Evolutionary conservation across 345 rosid species (phyloP), one percentile per base, ranked within the genome.

Genomic region (Murraya koenigii): DNA sequence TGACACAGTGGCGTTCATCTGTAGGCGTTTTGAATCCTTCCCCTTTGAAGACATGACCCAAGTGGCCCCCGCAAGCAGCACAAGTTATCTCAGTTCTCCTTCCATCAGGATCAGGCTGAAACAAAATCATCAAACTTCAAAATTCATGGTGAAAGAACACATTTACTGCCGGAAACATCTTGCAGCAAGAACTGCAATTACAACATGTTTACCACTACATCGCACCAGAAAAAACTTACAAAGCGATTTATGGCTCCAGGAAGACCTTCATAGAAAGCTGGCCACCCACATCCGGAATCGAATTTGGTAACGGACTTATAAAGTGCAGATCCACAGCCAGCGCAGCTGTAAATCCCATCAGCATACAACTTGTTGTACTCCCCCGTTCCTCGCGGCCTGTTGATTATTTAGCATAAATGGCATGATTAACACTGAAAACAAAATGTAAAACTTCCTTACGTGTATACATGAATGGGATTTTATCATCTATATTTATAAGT

Each of bases 11-110:
- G 71, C 91, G 97, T 71, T 89, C 94, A 65, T 92, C 84, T 0
- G 86, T 88, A 0, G 93, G 94, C 7, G 88, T 88, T 7, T 72
- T 62, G 79, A 89, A 90, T 8, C 94, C 94, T 71, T 92, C 97
- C 22, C 94, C 94, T 82, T 92, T 92, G 66, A 92, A 92, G 20
- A 92, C 97, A 79, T 90, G 97, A 9, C 94, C 94, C 75, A 92
- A 66, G 80, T 92, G 97, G 17, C 94, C 97, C 25, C 93, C 92
- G 36, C 94, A 92, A 54, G 94, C 94, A 3, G 93, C 88, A 58
- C 94, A 92, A 10, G 94, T 90, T 19, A 92, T 90, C 84, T 90
- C 93, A 9, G 82, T 86, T 77, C 94, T 86, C 85, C 80, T 80
- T 41, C 93, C 94, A 79, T 92, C 94, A n/a, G 92, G 90, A 75